Evolutionary conservation across 345 rosid species (phyloP).

Genomic region (Nasturtium officinale): DNA sequence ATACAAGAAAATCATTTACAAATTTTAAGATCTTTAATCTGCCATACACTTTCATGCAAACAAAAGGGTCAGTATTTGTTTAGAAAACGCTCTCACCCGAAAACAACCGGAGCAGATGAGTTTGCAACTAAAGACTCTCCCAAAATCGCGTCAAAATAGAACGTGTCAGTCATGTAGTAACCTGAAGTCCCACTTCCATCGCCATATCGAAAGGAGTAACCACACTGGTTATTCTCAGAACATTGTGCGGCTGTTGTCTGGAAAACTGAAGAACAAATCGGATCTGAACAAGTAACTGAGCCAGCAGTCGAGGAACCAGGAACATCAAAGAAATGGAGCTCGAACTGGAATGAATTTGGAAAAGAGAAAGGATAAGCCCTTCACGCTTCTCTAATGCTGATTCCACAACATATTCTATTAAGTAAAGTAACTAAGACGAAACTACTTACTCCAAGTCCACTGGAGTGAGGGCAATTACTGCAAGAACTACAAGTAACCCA

Average conservation of each 20-base stretch:
- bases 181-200: conserved; percentile 98
- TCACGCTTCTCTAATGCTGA: conserved; percentile 15
- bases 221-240: conserved; percentile 68
- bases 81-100: conserved; percentile 65
- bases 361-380: conserved; percentile 21
- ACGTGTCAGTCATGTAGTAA: conserved; percentile 68
- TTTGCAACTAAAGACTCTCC: conserved; percentile 68
- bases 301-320: conserved; percentile 68
- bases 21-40: neutral
- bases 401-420: neutral
- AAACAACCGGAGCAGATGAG: conserved; percentile 76
- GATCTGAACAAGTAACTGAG: conserved; percentile 61
- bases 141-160: conserved; percentile 72
- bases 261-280: conserved; percentile 52
- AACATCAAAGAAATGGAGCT: conserved; percentile 75
- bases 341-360: conserved; percentile 52
- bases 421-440: conserved; percentile 29
- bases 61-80: neutral
- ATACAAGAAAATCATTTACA: neutral
- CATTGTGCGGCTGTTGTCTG: conserved; percentile 75
- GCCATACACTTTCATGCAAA: neutral
- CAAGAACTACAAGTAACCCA: conserved; percentile 92
- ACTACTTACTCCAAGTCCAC: conserved; percentile 83
- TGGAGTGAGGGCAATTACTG: conserved; percentile 75
- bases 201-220: conserved; percentile 86